phyloP scores from a whole-genome alignment of 2,329 filamentous ascomycete genomes.

The Fusarium anthophilum region DNA sequence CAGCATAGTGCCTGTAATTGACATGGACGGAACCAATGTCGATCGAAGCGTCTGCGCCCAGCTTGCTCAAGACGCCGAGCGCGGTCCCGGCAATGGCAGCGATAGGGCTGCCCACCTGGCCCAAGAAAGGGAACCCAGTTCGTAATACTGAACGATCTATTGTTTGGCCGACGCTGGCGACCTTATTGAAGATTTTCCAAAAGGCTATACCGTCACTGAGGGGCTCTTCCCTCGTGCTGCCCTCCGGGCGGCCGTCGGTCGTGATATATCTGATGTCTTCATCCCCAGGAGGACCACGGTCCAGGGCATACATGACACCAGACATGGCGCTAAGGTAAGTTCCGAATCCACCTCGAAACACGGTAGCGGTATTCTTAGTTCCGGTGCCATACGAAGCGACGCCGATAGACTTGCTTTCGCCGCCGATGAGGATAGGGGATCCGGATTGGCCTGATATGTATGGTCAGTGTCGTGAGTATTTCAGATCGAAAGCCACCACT shows the following conservation, averaged over 20 bases:
- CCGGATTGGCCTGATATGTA: not conserved
- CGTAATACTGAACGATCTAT: not conserved
- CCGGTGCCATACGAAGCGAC: not conserved
- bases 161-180: not conserved
- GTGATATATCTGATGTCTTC: not conserved
- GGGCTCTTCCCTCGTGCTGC: not conserved
- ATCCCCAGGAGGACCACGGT: fast-evolving
- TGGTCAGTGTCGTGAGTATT: fast-evolving
- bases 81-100: not conserved
- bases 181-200: not conserved
- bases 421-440: not conserved
- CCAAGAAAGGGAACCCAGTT: not conserved
- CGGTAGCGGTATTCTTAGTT: not conserved
- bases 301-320: not conserved
- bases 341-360: not conserved
- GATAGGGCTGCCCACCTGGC: not conserved
- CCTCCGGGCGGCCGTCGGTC: not conserved
- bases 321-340: not conserved
- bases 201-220: not conserved
- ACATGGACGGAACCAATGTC: not conserved
- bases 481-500: fast-evolving
- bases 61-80: not conserved
- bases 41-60: not conserved
- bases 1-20: not conserved
- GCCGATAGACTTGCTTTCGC: not conserved